These are phyloP conservation scores for Zygosaccharomyces bailii DNA, from an alignment of 805 yeast genomes.

Conservation along the genomic window DNA sequence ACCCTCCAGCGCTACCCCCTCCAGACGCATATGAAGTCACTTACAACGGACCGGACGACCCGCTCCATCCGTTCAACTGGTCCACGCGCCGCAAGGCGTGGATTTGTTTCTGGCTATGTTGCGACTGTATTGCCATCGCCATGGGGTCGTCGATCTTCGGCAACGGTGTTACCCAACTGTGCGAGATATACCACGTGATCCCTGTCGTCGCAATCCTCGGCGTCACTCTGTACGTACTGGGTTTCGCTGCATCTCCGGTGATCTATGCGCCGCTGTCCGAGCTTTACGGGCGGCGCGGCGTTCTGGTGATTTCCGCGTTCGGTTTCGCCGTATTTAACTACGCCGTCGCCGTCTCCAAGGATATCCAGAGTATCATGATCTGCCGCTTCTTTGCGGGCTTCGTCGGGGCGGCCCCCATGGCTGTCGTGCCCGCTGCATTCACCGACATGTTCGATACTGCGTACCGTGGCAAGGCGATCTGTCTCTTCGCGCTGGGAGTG, in stretches of 20 bases:
- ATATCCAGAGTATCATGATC: constrained; percentile 71
- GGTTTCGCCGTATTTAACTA: constrained; percentile 59
- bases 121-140: constrained; percentile 50
- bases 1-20: constrained; percentile 59
- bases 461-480: constrained; percentile 71
- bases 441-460: constrained; percentile 71
- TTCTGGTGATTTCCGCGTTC: constrained; percentile 54
- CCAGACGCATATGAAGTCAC: constrained; percentile 59
- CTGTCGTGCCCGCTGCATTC: constrained; percentile 81
- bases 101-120: constrained; percentile 47
- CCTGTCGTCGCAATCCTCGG: constrained; percentile 69
- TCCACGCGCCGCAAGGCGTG: constrained; percentile 43
- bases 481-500: constrained; percentile 67
- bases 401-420: constrained; percentile 81
- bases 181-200: constrained; percentile 56
- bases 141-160: constrained; percentile 86
- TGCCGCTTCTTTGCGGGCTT: constrained; percentile 79
- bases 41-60: constrained; percentile 77
- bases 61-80: constrained; percentile 80
- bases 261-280: constrained; percentile 90
- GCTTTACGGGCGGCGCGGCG: constrained; percentile 64
- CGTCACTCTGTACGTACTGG: constrained; percentile 79
- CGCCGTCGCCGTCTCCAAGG: constrained; percentile 75
- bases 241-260: constrained; percentile 91
- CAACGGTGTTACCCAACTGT: constrained; percentile 49